Conservation (phyloP, 805 yeast genomes). For the Cyberlindnera maclurae region DNA sequence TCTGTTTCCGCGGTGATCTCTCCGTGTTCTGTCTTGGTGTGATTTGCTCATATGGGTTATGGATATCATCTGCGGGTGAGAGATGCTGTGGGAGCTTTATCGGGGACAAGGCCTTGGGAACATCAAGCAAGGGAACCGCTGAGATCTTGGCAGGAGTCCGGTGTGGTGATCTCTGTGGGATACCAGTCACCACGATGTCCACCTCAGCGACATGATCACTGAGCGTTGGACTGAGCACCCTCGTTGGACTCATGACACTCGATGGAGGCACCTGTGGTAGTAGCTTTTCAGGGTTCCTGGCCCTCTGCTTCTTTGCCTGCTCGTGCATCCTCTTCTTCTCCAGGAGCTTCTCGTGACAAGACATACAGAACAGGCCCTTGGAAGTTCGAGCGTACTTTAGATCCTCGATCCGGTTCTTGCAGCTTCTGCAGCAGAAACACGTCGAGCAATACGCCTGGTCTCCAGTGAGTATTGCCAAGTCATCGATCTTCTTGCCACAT, state of each 20-base stretch:
- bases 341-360: constrained; percentile 78
- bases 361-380: constrained; percentile 88
- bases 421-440: constrained; percentile 86
- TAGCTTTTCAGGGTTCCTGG: constrained; percentile 13
- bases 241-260: background rate
- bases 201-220: constrained; percentile 10
- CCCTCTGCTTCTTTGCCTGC: constrained; percentile 21
- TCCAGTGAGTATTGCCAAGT: constrained; percentile 89
- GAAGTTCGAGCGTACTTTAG: constrained; percentile 87
- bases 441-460: constrained; percentile 90
- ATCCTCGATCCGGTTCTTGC: constrained; percentile 81
- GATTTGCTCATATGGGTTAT: background rate
- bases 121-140: constrained; percentile 8
- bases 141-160: constrained; percentile 4
- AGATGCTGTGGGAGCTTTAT: constrained; percentile 10
- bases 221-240: constrained; percentile 10
- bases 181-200: constrained; percentile 1
- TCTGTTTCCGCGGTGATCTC: constrained; percentile 17
- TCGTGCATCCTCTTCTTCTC: constrained; percentile 68
- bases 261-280: constrained; percentile 18
- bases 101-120: constrained; percentile 17
- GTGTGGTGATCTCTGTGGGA: constrained; percentile 21
- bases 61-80: constrained; percentile 1
- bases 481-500: constrained; percentile 83
- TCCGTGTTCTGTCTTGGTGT: constrained; percentile 1